These are phyloP conservation scores for Metschnikowia sp. DNA, from an alignment of 805 yeast genomes.

Conservation along the genomic window DNA sequence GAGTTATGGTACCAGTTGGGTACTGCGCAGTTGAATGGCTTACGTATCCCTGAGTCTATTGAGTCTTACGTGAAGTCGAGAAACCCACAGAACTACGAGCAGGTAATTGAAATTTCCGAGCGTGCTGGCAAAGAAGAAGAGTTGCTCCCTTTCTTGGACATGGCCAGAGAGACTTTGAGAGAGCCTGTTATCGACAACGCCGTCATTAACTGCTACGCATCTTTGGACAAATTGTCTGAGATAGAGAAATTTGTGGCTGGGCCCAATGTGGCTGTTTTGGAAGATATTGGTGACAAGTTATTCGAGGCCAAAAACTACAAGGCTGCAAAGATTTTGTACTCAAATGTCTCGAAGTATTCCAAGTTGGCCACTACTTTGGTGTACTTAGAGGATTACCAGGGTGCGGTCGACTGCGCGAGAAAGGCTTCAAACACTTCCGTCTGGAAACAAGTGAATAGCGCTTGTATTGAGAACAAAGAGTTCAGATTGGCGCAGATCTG, in stretches of 20 bases:
- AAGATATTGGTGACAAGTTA: conserved; percentile 86
- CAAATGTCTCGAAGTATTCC: conserved; percentile 88
- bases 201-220: conserved; percentile 81
- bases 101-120: conserved; percentile 89
- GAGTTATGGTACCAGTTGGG: conserved; percentile 95
- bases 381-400: conserved; percentile 85
- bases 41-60: conserved; percentile 88
- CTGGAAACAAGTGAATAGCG: conserved; percentile 97
- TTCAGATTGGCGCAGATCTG: conserved; percentile 97
- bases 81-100: conserved; percentile 85
- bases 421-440: conserved; percentile 91
- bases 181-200: conserved; percentile 95
- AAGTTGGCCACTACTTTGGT: conserved; percentile 96
- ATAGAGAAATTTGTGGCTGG: conserved; percentile 81
- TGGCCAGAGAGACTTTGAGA: conserved; percentile 89
- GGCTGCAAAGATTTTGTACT: conserved; percentile 87
- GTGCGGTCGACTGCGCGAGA: conserved; percentile 98
- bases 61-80: conserved; percentile 88
- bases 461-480: conserved; percentile 92
- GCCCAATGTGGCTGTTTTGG: conserved; percentile 90
- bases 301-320: conserved; percentile 78
- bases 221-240: conserved; percentile 68
- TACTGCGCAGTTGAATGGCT: conserved; percentile 91
- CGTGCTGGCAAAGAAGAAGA: conserved; percentile 96
- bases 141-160: conserved; percentile 74